Base-by-base conservation (phyloP, 331 rosid species). In the Quercus tomentella region DNA sequence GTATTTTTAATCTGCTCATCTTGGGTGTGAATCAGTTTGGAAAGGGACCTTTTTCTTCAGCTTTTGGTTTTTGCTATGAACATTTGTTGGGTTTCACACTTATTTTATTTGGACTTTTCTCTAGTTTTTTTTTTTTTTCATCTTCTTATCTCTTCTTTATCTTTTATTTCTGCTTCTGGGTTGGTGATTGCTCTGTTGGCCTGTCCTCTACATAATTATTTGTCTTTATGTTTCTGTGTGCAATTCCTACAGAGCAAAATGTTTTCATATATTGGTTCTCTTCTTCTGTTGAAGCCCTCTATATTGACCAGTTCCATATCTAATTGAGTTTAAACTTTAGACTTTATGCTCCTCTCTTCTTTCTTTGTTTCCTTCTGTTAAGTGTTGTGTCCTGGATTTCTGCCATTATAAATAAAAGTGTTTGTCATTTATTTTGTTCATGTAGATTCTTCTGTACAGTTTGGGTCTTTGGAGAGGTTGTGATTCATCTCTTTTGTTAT, bases 141-240 rank as follows among this genome's bases (percentile, higher is more conserved):
- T 75, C 77, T 37, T 45, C 76, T 79, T 68, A 60, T 76, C 80
- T 56, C 30, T 77, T 83, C 62, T 7, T 77, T 75, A 81, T 74
- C 79, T 18, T 43, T 35, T 25, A 1, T 72, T 56, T 58, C 30
- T 79, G 60, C 43, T 73, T 49, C 52, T 56, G 73, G 31, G 71
- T 75, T 43, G 73, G 7, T 78, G 45, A 12, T 73, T 9, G 67
- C 26, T 49, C 30, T 62, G 62, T 75, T 71, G 55, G 76, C 74
- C 57, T 49, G 26, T 74, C 20, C 41, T 54, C 54, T 72, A 23
- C n/a, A 5, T 18, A n/a, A 51, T 76, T 55, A 68, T 43, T 71
- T 77, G 73, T 23, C 7, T 6, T 17, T 67, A 41, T 51, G 72
- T 65, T 74, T 26, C 75, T 17, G 10, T 45, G 51, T 41, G 61